phyloP scores from a whole-genome alignment of 768 basidiomycete species.

The Amanita pallidorosea region DNA sequence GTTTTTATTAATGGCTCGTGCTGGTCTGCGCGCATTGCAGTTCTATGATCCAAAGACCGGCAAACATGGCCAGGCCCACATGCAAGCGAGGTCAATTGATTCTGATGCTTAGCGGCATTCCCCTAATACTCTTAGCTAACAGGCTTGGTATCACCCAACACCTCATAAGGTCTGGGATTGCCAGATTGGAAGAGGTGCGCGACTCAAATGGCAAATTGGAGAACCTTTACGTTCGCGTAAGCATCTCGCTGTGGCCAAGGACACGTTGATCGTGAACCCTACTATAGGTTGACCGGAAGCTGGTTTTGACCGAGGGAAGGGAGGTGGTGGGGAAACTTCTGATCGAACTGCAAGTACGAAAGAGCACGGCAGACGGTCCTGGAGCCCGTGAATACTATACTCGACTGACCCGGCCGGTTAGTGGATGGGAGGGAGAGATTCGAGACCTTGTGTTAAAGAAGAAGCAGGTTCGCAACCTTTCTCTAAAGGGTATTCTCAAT shows the following conservation, averaged over 20 bases:
- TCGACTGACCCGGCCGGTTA: conserved; percentile 62
- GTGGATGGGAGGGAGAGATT: conserved; percentile 66
- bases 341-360: conserved; percentile 72
- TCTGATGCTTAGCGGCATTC: conserved; percentile 1
- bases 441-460: conserved; percentile 69
- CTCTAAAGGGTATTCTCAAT: neutral
- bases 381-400: conserved; percentile 76
- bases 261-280: neutral
- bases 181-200: conserved; percentile 57
- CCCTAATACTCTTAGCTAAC: conserved; percentile 4
- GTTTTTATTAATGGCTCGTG: conserved; percentile 81
- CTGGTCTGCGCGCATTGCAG: conserved; percentile 69
- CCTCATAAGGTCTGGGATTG: conserved; percentile 62
- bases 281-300: conserved; percentile 57
- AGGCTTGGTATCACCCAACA: conserved; percentile 79
- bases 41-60: conserved; percentile 71
- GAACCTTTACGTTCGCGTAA: conserved; percentile 60
- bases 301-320: conserved; percentile 55
- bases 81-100: conserved; percentile 68
- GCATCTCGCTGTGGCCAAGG: conserved; percentile 11
- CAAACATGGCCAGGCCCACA: conserved; percentile 85
- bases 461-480: conserved; percentile 43
- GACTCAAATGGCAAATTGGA: conserved; percentile 45
- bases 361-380: conserved; percentile 74
- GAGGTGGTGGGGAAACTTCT: conserved; percentile 65